Percentiles rank a stretch among this genome's conserved stretches.
phyloP scores from a whole-genome alignment of 2,329 filamentous ascomycete species.

The Fusarium domesticum region DNA sequence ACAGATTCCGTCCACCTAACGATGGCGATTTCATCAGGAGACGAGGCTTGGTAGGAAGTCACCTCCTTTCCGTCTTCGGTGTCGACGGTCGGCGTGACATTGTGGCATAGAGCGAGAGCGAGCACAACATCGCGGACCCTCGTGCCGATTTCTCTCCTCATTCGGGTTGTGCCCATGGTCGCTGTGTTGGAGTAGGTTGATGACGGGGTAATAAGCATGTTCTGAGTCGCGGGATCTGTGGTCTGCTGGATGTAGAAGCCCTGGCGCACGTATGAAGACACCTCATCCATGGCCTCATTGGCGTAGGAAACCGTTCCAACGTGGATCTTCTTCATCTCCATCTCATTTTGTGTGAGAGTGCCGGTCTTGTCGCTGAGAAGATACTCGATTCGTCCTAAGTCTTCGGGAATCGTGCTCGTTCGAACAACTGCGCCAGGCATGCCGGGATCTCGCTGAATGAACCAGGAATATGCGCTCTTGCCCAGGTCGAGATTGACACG shows the following conservation, averaged over 20 bases:
- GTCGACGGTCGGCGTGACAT: constrained; percentile 82
- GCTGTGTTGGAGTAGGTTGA: constrained; percentile 62
- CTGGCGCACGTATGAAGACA: constrained; percentile 79
- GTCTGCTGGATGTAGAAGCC: constrained; percentile 63
- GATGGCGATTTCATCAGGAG: constrained; percentile 96
- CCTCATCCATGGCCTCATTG: constrained; percentile 98
- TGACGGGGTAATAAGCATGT: constrained; percentile 69
- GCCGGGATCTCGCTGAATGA: constrained; percentile 86
- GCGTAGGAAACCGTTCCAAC: constrained; percentile 97
- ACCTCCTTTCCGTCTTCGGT: constrained; percentile 73
- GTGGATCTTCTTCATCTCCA: constrained; percentile 99
- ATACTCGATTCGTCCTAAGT: constrained; percentile 93
- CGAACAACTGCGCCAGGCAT: constrained; percentile 91
- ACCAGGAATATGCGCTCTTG: constrained; percentile 92
- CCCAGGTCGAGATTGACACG: constrained; percentile 96
- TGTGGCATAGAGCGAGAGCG: constrained; percentile 90
- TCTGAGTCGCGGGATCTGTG: constrained; percentile 42
- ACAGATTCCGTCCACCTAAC: constrained; percentile 94
- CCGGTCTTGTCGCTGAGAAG: constrained; percentile 96
- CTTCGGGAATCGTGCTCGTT: constrained; percentile 96
- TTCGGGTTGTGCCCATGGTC: constrained; percentile 68
- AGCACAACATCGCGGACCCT: constrained; percentile 91
- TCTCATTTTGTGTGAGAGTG: constrained; percentile 96
- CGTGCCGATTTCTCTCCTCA: constrained; percentile 86
- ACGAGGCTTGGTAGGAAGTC: constrained; percentile 93